These are phyloP conservation scores for Yamadazyma conglobata DNA, from an alignment of 1,139 yeast genomes.

Conservation along the genomic window DNA sequence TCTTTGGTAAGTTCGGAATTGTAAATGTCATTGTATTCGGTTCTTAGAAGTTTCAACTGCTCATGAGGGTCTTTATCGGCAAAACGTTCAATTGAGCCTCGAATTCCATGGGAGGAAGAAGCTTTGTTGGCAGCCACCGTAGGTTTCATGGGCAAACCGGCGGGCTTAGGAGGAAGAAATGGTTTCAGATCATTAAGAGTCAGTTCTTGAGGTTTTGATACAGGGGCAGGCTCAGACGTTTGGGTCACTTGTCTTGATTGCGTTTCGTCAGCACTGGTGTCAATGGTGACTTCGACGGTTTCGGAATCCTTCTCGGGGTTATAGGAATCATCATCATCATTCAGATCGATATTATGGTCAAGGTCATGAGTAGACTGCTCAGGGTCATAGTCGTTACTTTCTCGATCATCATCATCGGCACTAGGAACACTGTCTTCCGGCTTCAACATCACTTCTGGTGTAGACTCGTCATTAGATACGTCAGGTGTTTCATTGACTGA, in stretches of 20 bases:
- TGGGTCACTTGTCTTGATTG: background rate
- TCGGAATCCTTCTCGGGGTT: too few relatives aligned
- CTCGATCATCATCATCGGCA: background rate
- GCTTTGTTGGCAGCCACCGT: conserved; percentile 15
- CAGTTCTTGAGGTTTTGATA: too few relatives aligned
- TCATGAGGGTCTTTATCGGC: conserved; percentile 7
- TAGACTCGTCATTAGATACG: too few relatives aligned
- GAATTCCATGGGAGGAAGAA: background rate
- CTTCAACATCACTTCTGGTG: conserved; percentile 5
- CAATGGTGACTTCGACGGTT: too few relatives aligned
- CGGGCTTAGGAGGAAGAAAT: conserved; percentile 4
- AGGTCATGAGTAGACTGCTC: too few relatives aligned
- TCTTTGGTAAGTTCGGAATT: conserved; percentile 30
- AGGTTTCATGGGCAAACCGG: conserved; percentile 10
- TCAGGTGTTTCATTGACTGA: too few relatives aligned
- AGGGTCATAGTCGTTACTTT: conserved; percentile 1
- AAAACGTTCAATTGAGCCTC: background rate
- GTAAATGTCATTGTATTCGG: conserved; percentile 36
- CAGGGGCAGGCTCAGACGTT: background rate
- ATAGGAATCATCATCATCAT: too few relatives aligned
- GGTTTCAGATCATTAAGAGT: too few relatives aligned
- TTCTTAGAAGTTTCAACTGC: conserved; percentile 18
- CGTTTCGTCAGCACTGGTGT: too few relatives aligned
- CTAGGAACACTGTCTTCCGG: background rate
- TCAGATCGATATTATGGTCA: too few relatives aligned